A percentile compares a stretch with the other conserved stretches of the same genome.
phyloP scores from a whole-genome alignment of 805 yeast genomes.

The Nakazawaea sp. region DNA sequence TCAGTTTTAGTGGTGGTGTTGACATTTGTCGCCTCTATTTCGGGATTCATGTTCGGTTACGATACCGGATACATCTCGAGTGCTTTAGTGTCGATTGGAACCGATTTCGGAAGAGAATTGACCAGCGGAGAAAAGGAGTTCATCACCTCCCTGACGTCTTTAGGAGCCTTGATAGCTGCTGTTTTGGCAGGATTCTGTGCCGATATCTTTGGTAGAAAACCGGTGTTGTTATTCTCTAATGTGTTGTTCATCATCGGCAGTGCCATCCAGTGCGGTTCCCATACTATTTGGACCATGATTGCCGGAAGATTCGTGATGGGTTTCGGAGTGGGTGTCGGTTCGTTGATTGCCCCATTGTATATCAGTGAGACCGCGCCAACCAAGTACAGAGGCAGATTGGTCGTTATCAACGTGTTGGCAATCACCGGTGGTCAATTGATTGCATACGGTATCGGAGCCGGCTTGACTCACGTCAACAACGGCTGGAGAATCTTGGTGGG shows the following conservation, averaged over 20 bases:
- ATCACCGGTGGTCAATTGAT: conserved; percentile 93
- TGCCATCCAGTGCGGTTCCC: conserved; percentile 73
- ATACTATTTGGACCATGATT: conserved; percentile 85
- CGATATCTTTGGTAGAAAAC: conserved; percentile 79
- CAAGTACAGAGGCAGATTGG: conserved; percentile 83
- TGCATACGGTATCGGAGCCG: conserved; percentile 93
- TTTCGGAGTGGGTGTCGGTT: conserved; percentile 93
- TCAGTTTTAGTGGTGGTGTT: conserved; percentile 59
- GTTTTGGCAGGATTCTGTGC: conserved; percentile 75
- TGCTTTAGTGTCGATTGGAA: conserved; percentile 80
- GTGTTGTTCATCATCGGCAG: conserved; percentile 81
- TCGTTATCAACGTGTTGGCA: conserved; percentile 80
- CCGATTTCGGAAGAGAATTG: conserved; percentile 58
- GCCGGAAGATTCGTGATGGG: conserved; percentile 91
- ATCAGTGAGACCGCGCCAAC: conserved; percentile 91
- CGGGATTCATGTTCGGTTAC: conserved; percentile 96
- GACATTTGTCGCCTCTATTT: conserved; percentile 76
- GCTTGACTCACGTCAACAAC: conserved; percentile 59
- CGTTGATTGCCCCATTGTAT: conserved; percentile 89
- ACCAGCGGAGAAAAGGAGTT: conserved; percentile 79
- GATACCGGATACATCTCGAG: conserved; percentile 97
- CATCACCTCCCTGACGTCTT: conserved; percentile 90
- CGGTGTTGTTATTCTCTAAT: conserved; percentile 78
- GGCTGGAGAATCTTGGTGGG: conserved; percentile 97
- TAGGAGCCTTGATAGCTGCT: conserved; percentile 85